These are phyloP conservation scores for Sanghuangporus baumii DNA, from an alignment of 1,284 basidiomycete genomes.

Conservation along the genomic window DNA sequence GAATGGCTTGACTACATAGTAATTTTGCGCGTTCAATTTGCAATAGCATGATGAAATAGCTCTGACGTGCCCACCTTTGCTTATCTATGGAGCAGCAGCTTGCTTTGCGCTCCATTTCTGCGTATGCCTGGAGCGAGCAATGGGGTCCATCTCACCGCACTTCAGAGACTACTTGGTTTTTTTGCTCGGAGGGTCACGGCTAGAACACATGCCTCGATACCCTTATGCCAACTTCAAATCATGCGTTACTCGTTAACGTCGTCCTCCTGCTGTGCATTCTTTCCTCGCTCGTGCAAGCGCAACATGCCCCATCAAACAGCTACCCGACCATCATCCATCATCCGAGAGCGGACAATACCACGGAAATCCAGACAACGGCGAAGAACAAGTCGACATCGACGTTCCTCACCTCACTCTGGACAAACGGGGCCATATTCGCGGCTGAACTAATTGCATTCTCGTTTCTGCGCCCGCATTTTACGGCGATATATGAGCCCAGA, in stretches of 20 bases:
- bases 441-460: slow-evolving; percentile 68
- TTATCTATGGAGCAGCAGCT: neutral
- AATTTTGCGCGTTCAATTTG: slow-evolving; percentile 6
- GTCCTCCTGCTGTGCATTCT: neutral
- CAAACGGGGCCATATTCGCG: slow-evolving; percentile 65
- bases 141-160: neutral
- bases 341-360: slow-evolving; percentile 9
- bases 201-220: neutral
- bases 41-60: neutral
- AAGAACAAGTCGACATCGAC: slow-evolving; percentile 41
- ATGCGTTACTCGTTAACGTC: neutral
- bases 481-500: slow-evolving; percentile 75
- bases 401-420: slow-evolving; percentile 73
- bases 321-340: neutral
- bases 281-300: neutral
- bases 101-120: neutral
- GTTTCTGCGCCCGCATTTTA: slow-evolving; percentile 64
- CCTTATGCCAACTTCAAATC: neutral
- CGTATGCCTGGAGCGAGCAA: neutral
- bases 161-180: neutral
- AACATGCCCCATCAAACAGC: neutral
- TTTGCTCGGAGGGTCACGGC: neutral
- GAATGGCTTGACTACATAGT: neutral
- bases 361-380: slow-evolving; percentile 12
- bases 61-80: neutral